A percentile compares a stretch with the other conserved stretches of the same genome.
phyloP scores from a whole-genome alignment of 306 rosid genomes.

The Rubus idaeus region DNA sequence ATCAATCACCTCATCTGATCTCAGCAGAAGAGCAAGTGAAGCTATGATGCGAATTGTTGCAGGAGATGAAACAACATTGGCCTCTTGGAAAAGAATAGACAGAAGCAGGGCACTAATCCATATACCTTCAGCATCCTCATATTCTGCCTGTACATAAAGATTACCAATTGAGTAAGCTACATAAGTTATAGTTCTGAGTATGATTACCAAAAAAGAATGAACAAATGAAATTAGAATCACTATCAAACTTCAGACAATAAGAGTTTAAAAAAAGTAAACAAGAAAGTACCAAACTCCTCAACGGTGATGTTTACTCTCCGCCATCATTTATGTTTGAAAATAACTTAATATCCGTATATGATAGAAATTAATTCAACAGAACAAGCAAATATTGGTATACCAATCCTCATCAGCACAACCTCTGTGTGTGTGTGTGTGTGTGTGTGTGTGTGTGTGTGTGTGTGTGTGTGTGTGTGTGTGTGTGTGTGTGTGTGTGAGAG shows the following conservation, averaged over 20 bases:
- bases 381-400: background rate
- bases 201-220: background rate
- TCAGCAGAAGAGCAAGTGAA: slow-evolving; percentile 70
- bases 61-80: slow-evolving; percentile 52
- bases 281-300: background rate
- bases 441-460: too few species aligned
- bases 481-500: background rate
- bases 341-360: background rate
- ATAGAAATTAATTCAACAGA: background rate
- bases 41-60: slow-evolving; percentile 72
- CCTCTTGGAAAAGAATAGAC: slow-evolving; percentile 85
- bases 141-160: slow-evolving; percentile 66
- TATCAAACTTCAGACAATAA: background rate
- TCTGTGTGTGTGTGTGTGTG: too few species aligned
- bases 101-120: slow-evolving; percentile 87
- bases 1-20: slow-evolving; percentile 81
- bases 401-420: background rate
- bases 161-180: slow-evolving; percentile 32
- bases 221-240: background rate
- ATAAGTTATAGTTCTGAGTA: slow-evolving; percentile 18
- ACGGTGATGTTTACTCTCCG: background rate
- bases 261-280: background rate
- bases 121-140: slow-evolving; percentile 82
- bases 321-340: too few species aligned
- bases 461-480: too few species aligned